phyloP scores from a whole-genome alignment of 2,329 filamentous ascomycete genomes.

The Decorospora gaudefroyi region DNA sequence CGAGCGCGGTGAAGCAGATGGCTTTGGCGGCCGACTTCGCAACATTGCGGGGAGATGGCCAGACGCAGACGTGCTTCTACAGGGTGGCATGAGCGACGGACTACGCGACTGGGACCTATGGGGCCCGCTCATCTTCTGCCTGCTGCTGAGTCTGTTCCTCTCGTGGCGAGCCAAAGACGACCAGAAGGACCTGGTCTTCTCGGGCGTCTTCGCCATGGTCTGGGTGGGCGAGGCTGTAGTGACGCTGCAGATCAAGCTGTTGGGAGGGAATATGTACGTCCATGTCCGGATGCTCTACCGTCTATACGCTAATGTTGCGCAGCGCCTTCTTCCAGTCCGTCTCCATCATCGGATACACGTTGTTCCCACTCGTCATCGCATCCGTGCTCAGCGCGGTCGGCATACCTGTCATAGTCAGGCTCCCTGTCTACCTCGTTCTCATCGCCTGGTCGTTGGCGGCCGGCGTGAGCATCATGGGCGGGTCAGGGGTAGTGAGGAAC shows the following conservation, averaged over 20 bases:
- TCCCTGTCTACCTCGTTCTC: conserved; percentile 88
- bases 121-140: conserved; percentile 93
- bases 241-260: conserved; percentile 94
- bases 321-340: conserved; percentile 98
- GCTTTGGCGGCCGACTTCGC: conserved; percentile 54
- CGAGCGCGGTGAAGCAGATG: conserved; percentile 59
- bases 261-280: conserved; percentile 95
- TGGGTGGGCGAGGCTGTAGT: conserved; percentile 97
- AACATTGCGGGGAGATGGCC: conserved; percentile 67
- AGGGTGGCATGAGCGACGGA: conserved; percentile 81
- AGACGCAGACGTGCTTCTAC: conserved; percentile 67
- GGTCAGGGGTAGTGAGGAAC: conserved; percentile 94
- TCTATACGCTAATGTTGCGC: conserved; percentile 38
- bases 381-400: conserved; percentile 82
- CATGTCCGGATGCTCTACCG: not conserved
- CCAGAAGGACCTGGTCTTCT: conserved; percentile 89
- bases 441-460: conserved; percentile 93
- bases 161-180: conserved; percentile 78
- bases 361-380: conserved; percentile 95
- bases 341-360: conserved; percentile 97
- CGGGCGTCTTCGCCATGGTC: conserved; percentile 92
- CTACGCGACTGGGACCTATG: conserved; percentile 97
- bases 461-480: conserved; percentile 92
- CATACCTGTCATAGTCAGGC: conserved; percentile 77
- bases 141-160: conserved; percentile 83